Percentiles rank a stretch among this genome's conserved stretches.
Evolutionary conservation across 805 yeast species (phyloP).

Genomic region (Jamesozyma spencerorum): DNA sequence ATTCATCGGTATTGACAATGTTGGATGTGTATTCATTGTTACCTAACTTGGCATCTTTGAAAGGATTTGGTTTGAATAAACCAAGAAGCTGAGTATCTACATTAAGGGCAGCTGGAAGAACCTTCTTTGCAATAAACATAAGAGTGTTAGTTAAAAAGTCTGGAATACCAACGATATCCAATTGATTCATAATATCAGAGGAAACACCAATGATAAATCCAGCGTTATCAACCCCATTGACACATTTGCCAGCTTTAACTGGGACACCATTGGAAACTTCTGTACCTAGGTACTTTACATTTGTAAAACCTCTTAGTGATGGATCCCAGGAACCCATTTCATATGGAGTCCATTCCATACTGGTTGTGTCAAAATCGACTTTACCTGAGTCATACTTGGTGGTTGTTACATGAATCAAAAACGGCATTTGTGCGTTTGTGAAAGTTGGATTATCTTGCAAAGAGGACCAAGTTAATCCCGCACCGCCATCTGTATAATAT

Average conservation of each 20-base stretch:
- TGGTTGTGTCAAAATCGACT: slow-evolving; percentile 57
- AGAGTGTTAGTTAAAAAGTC: no score
- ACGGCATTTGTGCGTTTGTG: slow-evolving; percentile 56
- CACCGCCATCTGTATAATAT: slow-evolving; percentile 49
- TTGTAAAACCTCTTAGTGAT: slow-evolving; percentile 52
- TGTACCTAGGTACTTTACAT: slow-evolving; percentile 63
- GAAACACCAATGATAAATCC: slow-evolving; percentile 80
- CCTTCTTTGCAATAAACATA: no score
- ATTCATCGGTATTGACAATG: slow-evolving; percentile 34
- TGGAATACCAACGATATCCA: slow-evolving; percentile 40
- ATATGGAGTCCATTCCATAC: slow-evolving; percentile 52
- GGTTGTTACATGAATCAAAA: slow-evolving; percentile 55
- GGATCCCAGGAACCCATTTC: slow-evolving; percentile 89
- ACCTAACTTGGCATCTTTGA: slow-evolving; percentile 35
- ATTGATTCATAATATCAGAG: slow-evolving; percentile 65
- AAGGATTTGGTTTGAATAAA: slow-evolving; percentile 65
- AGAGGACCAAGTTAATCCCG: slow-evolving; percentile 50
- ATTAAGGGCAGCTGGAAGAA: slow-evolving; percentile 33
- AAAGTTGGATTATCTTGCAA: slow-evolving; percentile 54
- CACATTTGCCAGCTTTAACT: slow-evolving; percentile 38
- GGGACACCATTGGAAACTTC: slow-evolving; percentile 52
- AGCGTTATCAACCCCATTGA: slow-evolving; percentile 66
- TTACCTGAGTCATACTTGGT: slow-evolving; percentile 49
- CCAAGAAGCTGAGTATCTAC: slow-evolving; percentile 29
- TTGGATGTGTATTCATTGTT: slow-evolving; percentile 28